These are phyloP conservation scores for Scutellaria minor DNA, from an alignment of 257 asterid genomes.

Conservation along the genomic window DNA sequence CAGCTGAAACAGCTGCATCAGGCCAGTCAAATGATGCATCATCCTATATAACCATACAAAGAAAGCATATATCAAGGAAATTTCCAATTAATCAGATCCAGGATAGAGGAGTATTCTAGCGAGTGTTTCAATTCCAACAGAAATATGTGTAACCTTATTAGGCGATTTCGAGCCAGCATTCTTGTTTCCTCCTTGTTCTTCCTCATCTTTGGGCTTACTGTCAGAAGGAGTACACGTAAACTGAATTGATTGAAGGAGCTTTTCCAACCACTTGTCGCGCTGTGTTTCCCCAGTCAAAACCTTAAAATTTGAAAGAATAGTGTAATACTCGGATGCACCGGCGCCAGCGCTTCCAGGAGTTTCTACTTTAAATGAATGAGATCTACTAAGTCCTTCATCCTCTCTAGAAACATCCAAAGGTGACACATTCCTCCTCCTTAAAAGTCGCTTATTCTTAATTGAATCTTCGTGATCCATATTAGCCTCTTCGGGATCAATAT, in stretches of 20 bases:
- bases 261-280: conserved; percentile 83
- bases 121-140: conserved; percentile 17
- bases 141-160: conserved; percentile 43
- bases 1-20: conserved; percentile 60
- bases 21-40: conserved; percentile 63
- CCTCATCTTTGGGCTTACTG: conserved; percentile 45
- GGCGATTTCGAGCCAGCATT: conserved; percentile 36
- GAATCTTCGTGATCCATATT: conserved; percentile 63
- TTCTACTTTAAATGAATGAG: conserved; percentile 59
- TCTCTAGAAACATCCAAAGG: conserved; percentile 74
- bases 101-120: neutral
- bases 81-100: conserved; percentile 5
- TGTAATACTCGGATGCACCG: conserved; percentile 53
- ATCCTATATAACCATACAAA: conserved; percentile 45
- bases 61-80: conserved; percentile 18
- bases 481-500: conserved; percentile 66
- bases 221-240: conserved; percentile 51
- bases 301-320: conserved; percentile 53
- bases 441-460: conserved; percentile 57
- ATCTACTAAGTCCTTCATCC: conserved; percentile 55
- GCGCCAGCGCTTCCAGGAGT: conserved; percentile 67
- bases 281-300: conserved; percentile 63
- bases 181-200: conserved; percentile 41
- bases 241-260: conserved; percentile 68
- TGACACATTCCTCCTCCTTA: conserved; percentile 59